A percentile compares a stretch with the other conserved stretches of the same genome.
These are phyloP conservation scores for Citrus sp. DNA, from an alignment of 345 rosid genomes.

Conservation along the genomic window DNA sequence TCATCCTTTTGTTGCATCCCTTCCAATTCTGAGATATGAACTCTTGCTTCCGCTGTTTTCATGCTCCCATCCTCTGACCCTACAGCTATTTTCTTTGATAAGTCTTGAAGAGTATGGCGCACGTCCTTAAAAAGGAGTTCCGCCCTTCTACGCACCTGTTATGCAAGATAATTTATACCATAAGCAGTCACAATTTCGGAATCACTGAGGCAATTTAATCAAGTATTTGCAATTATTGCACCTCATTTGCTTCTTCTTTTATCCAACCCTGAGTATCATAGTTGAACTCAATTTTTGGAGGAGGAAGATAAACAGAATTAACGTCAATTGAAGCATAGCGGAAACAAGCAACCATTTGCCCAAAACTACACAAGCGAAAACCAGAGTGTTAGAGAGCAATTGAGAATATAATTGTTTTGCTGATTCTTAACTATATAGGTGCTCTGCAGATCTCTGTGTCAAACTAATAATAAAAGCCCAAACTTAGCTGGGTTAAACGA, in stretches of 20 bases:
- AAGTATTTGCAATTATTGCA: slow-evolving; percentile 20
- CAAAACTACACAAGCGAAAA: slow-evolving; percentile 56
- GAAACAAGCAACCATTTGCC: slow-evolving; percentile 96
- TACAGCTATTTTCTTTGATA: slow-evolving; percentile 44
- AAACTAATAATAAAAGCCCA: neutral
- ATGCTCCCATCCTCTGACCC: slow-evolving; percentile 28
- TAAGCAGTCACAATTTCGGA: slow-evolving; percentile 11
- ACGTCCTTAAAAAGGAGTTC: slow-evolving; percentile 67
- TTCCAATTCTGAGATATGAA: slow-evolving; percentile 55
- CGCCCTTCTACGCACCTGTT: slow-evolving; percentile 55
- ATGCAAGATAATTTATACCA: slow-evolving; percentile 15
- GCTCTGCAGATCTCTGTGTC: neutral
- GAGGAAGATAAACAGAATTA: slow-evolving; percentile 82
- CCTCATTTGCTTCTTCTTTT: slow-evolving; percentile 79
- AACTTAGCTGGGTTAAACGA: neutral
- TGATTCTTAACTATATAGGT: neutral
- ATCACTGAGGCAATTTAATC: slow-evolving; percentile 1
- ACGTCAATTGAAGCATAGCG: slow-evolving; percentile 89
- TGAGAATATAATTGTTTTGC: slow-evolving; percentile 8
- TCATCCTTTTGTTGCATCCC: slow-evolving; percentile 58
- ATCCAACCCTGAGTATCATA: slow-evolving; percentile 79
- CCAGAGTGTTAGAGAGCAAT: slow-evolving; percentile 23
- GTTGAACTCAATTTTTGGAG: slow-evolving; percentile 73
- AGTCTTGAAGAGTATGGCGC: slow-evolving; percentile 49
- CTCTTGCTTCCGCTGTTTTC: slow-evolving; percentile 32